phyloP scores from a whole-genome alignment of 106 monocot species.

The Dactylorhiza incarnata region DNA sequence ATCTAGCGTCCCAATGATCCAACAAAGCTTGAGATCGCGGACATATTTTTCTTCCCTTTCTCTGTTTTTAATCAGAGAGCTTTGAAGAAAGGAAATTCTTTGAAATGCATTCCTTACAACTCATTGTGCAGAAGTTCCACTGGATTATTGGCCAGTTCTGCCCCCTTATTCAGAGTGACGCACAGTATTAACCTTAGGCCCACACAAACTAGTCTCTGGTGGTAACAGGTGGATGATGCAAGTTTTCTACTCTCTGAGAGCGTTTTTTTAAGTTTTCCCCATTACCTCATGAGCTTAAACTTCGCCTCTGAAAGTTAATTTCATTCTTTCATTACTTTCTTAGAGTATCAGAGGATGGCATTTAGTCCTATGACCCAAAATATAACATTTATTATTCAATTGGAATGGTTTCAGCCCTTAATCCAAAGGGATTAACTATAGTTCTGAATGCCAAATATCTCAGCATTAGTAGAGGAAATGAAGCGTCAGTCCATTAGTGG shows the following conservation, averaged over 20 bases:
- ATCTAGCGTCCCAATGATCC: too few relatives aligned
- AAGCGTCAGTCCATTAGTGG: background rate
- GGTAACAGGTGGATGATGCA: background rate
- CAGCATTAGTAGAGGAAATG: background rate
- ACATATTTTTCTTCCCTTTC: too few relatives aligned
- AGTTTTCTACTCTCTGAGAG: background rate
- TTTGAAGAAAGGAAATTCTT: background rate
- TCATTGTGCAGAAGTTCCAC: too few relatives aligned
- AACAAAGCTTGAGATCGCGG: too few relatives aligned
- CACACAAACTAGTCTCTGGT: background rate
- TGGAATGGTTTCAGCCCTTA: background rate
- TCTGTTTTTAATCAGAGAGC: too few relatives aligned
- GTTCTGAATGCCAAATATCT: background rate
- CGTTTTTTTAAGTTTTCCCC: background rate
- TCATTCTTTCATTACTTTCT: background rate
- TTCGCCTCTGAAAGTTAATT: background rate
- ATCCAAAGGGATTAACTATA: background rate
- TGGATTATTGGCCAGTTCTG: too few relatives aligned
- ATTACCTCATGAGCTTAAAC: background rate
- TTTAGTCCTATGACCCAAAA: too few relatives aligned
- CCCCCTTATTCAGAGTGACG: too few relatives aligned
- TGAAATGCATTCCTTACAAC: too few relatives aligned
- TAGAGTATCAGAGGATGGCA: background rate
- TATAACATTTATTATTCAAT: background rate
- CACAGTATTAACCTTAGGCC: too few relatives aligned